A percentile compares a stretch with the other conserved stretches of the same genome.
These are phyloP conservation scores for Cryptosporidium xiaoi DNA, from an alignment of 169 alveolate species.

Conservation along the genomic window DNA sequence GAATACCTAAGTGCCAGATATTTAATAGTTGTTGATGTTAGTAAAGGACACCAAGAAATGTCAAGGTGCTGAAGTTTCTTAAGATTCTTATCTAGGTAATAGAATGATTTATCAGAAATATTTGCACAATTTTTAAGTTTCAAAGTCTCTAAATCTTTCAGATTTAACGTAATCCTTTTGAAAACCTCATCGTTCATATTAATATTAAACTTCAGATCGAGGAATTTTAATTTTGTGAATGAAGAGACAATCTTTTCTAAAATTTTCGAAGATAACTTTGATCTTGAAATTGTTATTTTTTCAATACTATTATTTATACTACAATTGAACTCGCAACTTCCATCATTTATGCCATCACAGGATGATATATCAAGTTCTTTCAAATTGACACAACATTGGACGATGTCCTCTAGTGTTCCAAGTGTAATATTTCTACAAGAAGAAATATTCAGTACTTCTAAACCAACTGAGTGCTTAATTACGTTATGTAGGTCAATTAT, in stretches of 20 bases:
- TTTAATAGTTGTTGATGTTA: conserved; percentile 39
- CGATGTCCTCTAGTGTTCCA: conserved; percentile 36
- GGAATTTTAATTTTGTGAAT: conserved; percentile 20
- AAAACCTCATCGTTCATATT: conserved; percentile 57
- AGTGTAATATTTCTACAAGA: conserved; percentile 29
- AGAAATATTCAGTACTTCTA: conserved; percentile 53
- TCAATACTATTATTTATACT: conserved; percentile 12
- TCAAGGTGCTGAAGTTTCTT: conserved; percentile 38
- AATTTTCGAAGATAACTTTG: conserved; percentile 29
- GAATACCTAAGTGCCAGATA: conserved; percentile 64
- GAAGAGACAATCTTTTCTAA: conserved; percentile 6
- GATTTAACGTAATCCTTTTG: not conserved
- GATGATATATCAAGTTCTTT: conserved; percentile 66
- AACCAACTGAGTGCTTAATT: conserved; percentile 24
- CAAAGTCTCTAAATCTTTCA: conserved; percentile 7
- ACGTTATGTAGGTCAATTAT: conserved; percentile 39
- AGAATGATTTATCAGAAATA: conserved; percentile 47
- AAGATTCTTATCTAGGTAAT: conserved; percentile 1
- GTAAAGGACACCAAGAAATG: conserved; percentile 66
- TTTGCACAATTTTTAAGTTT: conserved; percentile 50
- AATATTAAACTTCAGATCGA: conserved; percentile 23
- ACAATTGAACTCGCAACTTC: conserved; percentile 10
- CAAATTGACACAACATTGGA: conserved; percentile 46
- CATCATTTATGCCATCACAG: conserved; percentile 47
- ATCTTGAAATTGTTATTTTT: conserved; percentile 36